These are phyloP conservation scores for Aphanomyces stellatus DNA, from an alignment of 352 stramenopile genomes.

Conservation along the genomic window DNA sequence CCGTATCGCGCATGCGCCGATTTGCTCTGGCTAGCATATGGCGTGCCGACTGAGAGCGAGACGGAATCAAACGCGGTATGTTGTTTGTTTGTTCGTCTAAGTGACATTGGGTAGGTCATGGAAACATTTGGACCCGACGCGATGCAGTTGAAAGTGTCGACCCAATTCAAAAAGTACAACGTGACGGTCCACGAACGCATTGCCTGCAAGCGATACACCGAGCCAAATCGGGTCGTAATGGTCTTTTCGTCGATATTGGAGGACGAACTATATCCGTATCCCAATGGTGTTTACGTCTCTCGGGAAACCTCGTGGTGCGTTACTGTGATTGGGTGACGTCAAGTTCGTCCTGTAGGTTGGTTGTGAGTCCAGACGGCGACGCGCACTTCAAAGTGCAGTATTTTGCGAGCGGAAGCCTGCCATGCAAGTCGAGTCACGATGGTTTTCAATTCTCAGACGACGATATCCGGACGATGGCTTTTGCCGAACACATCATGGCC, in stretches of 20 bases:
- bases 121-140: too few relatives aligned
- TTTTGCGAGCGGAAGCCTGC: background rate
- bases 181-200: background rate
- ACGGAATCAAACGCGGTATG: too few relatives aligned
- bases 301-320: slow-evolving; percentile 8
- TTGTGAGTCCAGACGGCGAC: background rate
- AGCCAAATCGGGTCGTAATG: background rate
- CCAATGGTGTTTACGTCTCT: background rate
- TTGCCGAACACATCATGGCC: too few relatives aligned
- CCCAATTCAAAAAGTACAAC: background rate
- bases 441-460: too few relatives aligned
- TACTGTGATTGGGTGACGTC: too few relatives aligned
- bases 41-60: too few relatives aligned
- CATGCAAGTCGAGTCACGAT: background rate
- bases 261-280: background rate
- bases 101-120: too few relatives aligned
- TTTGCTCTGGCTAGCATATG: too few relatives aligned
- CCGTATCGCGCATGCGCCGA: too few relatives aligned
- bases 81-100: too few relatives aligned
- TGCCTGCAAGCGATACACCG: slow-evolving; percentile 1
- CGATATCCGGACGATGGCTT: too few relatives aligned
- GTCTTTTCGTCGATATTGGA: background rate
- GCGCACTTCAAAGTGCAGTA: background rate
- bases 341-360: background rate
- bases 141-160: too few relatives aligned